Conservation (phyloP, 2,329 filamentous ascomycete genomes). For the Colletotrichum sansevieriae region DNA sequence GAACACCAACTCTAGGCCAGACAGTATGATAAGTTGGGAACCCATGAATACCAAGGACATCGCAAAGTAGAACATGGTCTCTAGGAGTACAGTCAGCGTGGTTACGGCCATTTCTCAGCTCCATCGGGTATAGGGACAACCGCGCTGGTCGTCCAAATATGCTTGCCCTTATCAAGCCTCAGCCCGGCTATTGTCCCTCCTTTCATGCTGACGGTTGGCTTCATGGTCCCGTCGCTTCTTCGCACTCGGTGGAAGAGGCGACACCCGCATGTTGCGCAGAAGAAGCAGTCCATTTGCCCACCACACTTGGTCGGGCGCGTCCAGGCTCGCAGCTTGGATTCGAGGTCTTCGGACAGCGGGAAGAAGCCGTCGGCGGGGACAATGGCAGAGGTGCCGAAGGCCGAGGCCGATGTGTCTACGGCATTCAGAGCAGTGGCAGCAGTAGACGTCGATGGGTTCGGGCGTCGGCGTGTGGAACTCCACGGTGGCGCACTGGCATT, state of each 20-base stretch:
- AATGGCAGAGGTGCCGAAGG: slow-evolving; percentile 60
- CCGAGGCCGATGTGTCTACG: slow-evolving; percentile 59
- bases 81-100: too few species aligned
- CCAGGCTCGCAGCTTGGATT: slow-evolving; percentile 52
- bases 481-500: slow-evolving; percentile 58
- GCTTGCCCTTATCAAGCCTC: slow-evolving; percentile 54
- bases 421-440: slow-evolving; percentile 62
- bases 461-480: slow-evolving; percentile 52
- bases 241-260: slow-evolving; percentile 60
- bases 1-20: too few species aligned
- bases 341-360: slow-evolving; percentile 52
- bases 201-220: slow-evolving; percentile 58
- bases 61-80: too few species aligned
- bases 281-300: slow-evolving; percentile 58
- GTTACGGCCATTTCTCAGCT: slow-evolving; percentile 20
- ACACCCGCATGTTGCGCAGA: slow-evolving; percentile 58
- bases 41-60: too few species aligned
- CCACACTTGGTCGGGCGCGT: slow-evolving; percentile 55
- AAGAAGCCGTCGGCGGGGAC: slow-evolving; percentile 57
- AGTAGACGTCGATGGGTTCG: slow-evolving; percentile 53
- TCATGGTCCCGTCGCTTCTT: slow-evolving; percentile 53
- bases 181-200: slow-evolving; percentile 60
- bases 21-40: too few species aligned
- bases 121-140: too few species aligned
- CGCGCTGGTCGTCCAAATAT: slow-evolving; percentile 56